Percentiles rank a stretch among this genome's conserved stretches.
These are phyloP conservation scores for Penicillium sp. DNA, from an alignment of 2,329 filamentous ascomycete species.

Conservation along the genomic window DNA sequence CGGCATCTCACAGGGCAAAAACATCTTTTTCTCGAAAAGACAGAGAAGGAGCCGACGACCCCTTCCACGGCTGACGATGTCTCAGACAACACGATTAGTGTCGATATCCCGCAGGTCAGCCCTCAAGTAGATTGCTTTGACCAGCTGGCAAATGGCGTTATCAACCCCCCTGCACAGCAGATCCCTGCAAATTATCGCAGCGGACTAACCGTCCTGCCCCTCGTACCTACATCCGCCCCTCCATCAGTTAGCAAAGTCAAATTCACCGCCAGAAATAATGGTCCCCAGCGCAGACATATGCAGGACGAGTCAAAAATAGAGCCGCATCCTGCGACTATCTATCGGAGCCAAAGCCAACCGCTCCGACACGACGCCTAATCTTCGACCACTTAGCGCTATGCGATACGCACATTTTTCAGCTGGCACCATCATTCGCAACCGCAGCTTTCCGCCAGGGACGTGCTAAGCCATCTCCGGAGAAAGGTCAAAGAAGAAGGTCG, in stretches of 20 bases:
- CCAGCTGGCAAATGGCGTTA: conserved; percentile 19
- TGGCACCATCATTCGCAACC: background rate
- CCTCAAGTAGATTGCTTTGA: conserved; percentile 15
- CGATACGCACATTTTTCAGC: background rate
- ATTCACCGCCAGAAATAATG: conserved; percentile 3
- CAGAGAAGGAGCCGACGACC: background rate
- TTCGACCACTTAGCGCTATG: background rate
- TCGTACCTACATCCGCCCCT: conserved; percentile 14
- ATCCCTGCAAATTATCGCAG: conserved; percentile 5
- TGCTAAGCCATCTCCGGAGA: background rate
- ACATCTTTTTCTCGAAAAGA: background rate
- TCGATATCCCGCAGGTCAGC: conserved; percentile 8
- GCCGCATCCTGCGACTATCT: conserved; percentile 6
- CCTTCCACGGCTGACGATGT: background rate
- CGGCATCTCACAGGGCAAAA: background rate
- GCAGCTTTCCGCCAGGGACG: background rate
- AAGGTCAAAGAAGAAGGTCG: background rate
- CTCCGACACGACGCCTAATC: background rate
- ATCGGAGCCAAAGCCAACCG: background rate
- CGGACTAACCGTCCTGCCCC: background rate
- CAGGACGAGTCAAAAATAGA: conserved; percentile 1
- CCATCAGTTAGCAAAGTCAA: conserved; percentile 5
- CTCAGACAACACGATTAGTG: conserved; percentile 8
- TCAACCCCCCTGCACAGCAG: conserved; percentile 3
- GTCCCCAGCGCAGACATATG: background rate